Evolutionary conservation across 2,329 filamentous ascomycete species (phyloP), one percentile per base, ranked within the genome.

Genomic region (Beauveria sp.): DNA sequence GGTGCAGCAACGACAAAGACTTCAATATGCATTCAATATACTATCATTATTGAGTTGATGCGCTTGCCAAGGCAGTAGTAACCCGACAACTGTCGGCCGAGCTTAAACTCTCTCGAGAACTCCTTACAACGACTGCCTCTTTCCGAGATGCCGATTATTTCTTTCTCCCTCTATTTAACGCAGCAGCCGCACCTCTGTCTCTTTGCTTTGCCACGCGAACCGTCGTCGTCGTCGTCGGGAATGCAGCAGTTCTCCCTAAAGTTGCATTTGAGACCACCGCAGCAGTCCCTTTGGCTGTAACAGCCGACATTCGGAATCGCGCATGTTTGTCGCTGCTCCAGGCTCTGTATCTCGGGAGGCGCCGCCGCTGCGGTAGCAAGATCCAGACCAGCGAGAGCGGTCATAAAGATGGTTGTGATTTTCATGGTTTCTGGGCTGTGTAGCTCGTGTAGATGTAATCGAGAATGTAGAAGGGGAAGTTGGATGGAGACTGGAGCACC

Each of bases 221-320:
- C 22, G 22, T 24, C 22, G 22, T 24, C 22, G 22, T 22, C 22
- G 22, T 22, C 22, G 22, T 24, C 22, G 22, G 2, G 22, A 24
- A 2, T 3, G 22, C 22, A 24, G 22, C 22, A 24, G 22, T 2
- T 24, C 22, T 24, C 2, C 22, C 22, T 24, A 24, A 24, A 24
- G 22, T 24, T 24, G 22, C 22, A 24, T 24, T 24, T 24, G 22
- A 24, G 22, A 24, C 9, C 59, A 24, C 59, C 59, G 20, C 59
- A 61, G 52, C 59, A 61, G 59, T 61, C 59, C 8, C 30, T 40
- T 5, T 50, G 2, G 20, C 20, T 20, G 34, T 61, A 61, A 44
- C 52, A 56, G 10, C 59, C 52, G 1, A 61, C 14, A 20, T 50
- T 24, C 30, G 58, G 58, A 14, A 50, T 55, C 28, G 22, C 44